Evolutionary conservation across 345 rosid species (phyloP).

Genomic region (Rhodamnia rubescens): DNA sequence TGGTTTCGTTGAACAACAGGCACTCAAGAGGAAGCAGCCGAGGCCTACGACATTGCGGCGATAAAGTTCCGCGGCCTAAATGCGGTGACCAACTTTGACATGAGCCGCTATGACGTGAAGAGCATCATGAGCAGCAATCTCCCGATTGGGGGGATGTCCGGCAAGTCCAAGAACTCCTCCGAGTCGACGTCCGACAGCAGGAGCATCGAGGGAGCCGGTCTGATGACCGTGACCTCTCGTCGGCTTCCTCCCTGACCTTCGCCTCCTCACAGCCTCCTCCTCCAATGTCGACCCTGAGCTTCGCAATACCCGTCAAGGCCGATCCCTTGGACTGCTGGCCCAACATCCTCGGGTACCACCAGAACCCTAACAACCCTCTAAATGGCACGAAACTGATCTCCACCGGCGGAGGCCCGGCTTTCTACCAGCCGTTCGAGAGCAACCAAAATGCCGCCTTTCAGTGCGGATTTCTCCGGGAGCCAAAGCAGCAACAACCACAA

Average conservation of each 20-base stretch:
- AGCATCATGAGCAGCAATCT: conserved; percentile 76
- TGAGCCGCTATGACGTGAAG: conserved; percentile 87
- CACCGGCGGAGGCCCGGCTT: background rate
- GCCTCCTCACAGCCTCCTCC: conserved; percentile 18
- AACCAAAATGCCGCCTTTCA: background rate
- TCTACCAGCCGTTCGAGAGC: background rate
- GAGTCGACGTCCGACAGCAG: conserved; percentile 36
- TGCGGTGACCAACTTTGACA: conserved; percentile 90
- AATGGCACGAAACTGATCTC: background rate
- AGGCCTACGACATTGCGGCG: conserved; percentile 96
- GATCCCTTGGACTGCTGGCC: conserved; percentile 65
- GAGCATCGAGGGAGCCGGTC: conserved; percentile 21
- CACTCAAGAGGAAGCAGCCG: conserved; percentile 97
- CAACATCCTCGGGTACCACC: conserved; percentile 32
- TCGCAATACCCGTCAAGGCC: conserved; percentile 48
- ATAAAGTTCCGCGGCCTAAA: conserved; percentile 85
- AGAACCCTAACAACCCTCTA: conserved; percentile 1
- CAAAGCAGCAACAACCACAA: conserved; percentile 6
- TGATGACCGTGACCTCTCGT: conserved; percentile 34
- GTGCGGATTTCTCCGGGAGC: conserved; percentile 16
- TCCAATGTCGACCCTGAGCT: conserved; percentile 22
- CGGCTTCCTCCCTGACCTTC: conserved; percentile 38
- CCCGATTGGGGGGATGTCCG: conserved; percentile 62
- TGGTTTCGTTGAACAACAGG: conserved; percentile 17
- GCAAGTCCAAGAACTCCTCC: conserved; percentile 29